phyloP scores from a whole-genome alignment of 2,329 filamentous ascomycete species.

The Colletotrichum gloeosporioides region DNA sequence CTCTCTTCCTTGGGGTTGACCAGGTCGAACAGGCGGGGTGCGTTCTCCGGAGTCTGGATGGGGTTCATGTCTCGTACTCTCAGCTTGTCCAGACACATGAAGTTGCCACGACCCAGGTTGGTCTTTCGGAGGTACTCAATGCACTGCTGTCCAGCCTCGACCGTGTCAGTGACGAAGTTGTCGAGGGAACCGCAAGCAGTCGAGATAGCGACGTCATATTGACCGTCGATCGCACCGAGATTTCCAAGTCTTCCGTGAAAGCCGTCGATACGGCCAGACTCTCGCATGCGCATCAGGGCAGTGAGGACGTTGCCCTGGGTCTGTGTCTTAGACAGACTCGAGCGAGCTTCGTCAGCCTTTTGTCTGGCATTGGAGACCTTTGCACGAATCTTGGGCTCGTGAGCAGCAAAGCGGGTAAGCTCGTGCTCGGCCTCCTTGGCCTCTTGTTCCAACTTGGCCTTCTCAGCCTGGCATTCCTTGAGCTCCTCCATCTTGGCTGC shows the following conservation, averaged over 20 bases:
- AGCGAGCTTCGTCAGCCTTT: slow-evolving; percentile 94
- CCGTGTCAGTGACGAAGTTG: slow-evolving; percentile 95
- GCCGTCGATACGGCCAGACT: slow-evolving; percentile 94
- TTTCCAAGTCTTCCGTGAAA: slow-evolving; percentile 97
- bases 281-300: slow-evolving; percentile 91
- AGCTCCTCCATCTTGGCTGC: slow-evolving; percentile 75
- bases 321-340: slow-evolving; percentile 87
- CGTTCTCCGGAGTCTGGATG: slow-evolving; percentile 89
- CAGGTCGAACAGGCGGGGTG: slow-evolving; percentile 90
- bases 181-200: slow-evolving; percentile 91
- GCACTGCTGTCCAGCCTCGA: slow-evolving; percentile 95
- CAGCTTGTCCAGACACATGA: slow-evolving; percentile 92
- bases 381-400: slow-evolving; percentile 82
- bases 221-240: slow-evolving; percentile 88
- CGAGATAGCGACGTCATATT: slow-evolving; percentile 97
- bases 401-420: slow-evolving; percentile 72
- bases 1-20: slow-evolving; percentile 87
- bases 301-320: slow-evolving; percentile 92
- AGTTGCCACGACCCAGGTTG: slow-evolving; percentile 94
- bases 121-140: slow-evolving; percentile 98
- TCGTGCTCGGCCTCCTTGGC: slow-evolving; percentile 74
- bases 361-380: slow-evolving; percentile 90
- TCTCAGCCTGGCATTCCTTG: slow-evolving; percentile 76
- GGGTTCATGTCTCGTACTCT: slow-evolving; percentile 77
- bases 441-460: slow-evolving; percentile 75